phyloP scores from a whole-genome alignment of 116 monocot genomes.

The Trichopus zeylanicus region DNA sequence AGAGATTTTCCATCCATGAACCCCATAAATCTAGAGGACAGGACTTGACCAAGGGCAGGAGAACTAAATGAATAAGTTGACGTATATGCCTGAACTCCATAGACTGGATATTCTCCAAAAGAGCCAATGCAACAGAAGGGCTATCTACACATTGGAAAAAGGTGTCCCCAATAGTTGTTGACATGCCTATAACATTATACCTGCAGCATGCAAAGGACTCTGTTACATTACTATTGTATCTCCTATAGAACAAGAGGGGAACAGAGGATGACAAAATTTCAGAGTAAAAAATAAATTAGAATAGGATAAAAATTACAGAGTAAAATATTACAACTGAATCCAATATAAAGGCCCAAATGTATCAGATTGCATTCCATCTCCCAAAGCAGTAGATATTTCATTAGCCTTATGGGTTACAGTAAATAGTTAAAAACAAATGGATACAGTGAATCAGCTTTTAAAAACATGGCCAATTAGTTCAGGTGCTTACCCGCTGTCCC shows the following conservation, averaged over 20 bases:
- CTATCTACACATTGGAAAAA: conserved; percentile 69
- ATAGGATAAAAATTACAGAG: too few relatives aligned
- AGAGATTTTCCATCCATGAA: conserved; percentile 51
- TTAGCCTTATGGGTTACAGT: too few relatives aligned
- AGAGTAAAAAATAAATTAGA: too few relatives aligned
- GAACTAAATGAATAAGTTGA: conserved; percentile 65
- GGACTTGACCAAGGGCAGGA: conserved; percentile 77
- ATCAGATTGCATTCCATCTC: too few relatives aligned
- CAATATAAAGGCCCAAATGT: too few relatives aligned
- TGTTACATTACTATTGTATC: not conserved
- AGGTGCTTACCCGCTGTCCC: conserved; percentile 81
- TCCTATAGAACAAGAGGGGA: too few relatives aligned
- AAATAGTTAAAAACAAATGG: too few relatives aligned
- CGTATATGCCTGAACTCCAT: conserved; percentile 95
- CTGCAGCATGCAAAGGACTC: conserved; percentile 27
- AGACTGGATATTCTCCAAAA: conserved; percentile 83
- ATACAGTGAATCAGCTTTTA: too few relatives aligned
- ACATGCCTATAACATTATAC: conserved; percentile 86
- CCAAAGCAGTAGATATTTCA: too few relatives aligned
- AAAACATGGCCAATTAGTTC: not conserved
- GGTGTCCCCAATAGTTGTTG: conserved; percentile 63
- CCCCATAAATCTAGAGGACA: conserved; percentile 74
- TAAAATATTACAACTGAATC: too few relatives aligned
- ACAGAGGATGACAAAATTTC: too few relatives aligned
- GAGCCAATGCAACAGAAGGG: conserved; percentile 50